Percentiles rank a stretch among this genome's conserved stretches.
These are phyloP conservation scores for Rhodotorula toruloides DNA, from an alignment of 768 basidiomycete species.

Conservation along the genomic window DNA sequence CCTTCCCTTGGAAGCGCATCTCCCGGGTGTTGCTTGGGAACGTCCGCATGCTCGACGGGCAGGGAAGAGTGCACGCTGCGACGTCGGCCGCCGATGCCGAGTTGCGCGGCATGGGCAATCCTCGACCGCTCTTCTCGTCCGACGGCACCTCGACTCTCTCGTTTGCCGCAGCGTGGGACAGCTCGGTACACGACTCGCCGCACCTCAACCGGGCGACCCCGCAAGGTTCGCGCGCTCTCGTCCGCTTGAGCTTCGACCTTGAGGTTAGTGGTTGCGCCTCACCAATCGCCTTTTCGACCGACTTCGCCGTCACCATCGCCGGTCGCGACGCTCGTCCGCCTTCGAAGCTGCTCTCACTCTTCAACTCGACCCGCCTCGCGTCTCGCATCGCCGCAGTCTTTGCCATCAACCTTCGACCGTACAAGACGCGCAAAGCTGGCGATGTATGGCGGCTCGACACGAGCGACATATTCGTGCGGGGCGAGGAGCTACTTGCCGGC, in stretches of 20 bases:
- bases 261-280: slow-evolving; percentile 77
- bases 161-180: slow-evolving; percentile 82
- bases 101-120: slow-evolving; percentile 61
- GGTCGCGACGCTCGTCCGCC: slow-evolving; percentile 80
- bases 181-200: slow-evolving; percentile 77
- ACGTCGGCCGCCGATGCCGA: slow-evolving; percentile 65
- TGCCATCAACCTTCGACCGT: slow-evolving; percentile 70
- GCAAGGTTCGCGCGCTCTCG: slow-evolving; percentile 67
- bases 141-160: slow-evolving; percentile 74
- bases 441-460: slow-evolving; percentile 95
- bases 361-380: slow-evolving; percentile 70
- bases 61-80: slow-evolving; percentile 68
- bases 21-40: slow-evolving; percentile 72
- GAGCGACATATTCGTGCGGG: slow-evolving; percentile 86
- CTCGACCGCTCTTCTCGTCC: slow-evolving; percentile 63
- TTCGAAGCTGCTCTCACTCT: slow-evolving; percentile 67
- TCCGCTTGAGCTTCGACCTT: slow-evolving; percentile 71
- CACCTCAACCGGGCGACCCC: slow-evolving; percentile 80
- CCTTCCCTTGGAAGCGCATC: slow-evolving; percentile 80
- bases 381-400: slow-evolving; percentile 79
- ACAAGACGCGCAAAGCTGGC: slow-evolving; percentile 73
- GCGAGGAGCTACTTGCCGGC: slow-evolving; percentile 72
- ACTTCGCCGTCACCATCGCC: slow-evolving; percentile 76
- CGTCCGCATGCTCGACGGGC: slow-evolving; percentile 74
- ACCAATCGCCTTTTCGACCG: slow-evolving; percentile 82